Evolutionary conservation across 306 rosid species (phyloP).

Genomic region (Urtica urens): DNA sequence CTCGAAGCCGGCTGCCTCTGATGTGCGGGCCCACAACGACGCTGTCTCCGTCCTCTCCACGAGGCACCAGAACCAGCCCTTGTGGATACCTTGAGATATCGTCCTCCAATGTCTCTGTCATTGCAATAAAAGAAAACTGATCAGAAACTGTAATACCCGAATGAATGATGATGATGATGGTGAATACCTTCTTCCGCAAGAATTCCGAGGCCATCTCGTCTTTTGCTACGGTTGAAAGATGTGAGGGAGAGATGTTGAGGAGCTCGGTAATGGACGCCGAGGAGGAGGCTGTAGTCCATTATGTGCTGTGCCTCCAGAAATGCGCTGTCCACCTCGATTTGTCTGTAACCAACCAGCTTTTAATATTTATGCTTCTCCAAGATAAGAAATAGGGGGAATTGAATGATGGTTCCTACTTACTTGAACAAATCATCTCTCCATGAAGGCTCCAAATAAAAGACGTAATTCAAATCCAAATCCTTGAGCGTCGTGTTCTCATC

Average conservation of each 20-base stretch:
- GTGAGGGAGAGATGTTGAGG: conserved; percentile 55
- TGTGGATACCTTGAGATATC: conserved; percentile 72
- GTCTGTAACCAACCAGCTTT: conserved; percentile 65
- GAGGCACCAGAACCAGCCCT: conserved; percentile 92
- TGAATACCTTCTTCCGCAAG: conserved; percentile 98
- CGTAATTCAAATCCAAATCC: conserved; percentile 84
- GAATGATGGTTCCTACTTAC: conserved; percentile 48
- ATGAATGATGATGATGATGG: no score
- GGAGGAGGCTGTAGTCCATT: conserved; percentile 95
- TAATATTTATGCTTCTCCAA: no score
- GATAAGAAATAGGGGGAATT: no score
- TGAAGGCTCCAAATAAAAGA: conserved; percentile 89
- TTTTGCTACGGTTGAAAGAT: conserved; percentile 29
- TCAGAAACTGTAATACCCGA: no score
- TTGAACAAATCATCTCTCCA: conserved; percentile 74
- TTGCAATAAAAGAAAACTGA: no score
- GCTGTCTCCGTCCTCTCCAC: conserved; percentile 50
- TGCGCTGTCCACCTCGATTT: conserved; percentile 82
- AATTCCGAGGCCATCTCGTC: conserved; percentile 62
- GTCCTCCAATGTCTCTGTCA: conserved; percentile 77
- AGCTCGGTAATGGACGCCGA: conserved; percentile 97
- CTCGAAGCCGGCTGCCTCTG: conserved; percentile 93
- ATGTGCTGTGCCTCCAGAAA: conserved; percentile 83
- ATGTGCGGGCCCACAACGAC: conserved; percentile 86
- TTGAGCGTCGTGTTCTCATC: conserved; percentile 93